phyloP scores from a whole-genome alignment of 1,284 basidiomycete genomes.

The Leccinum subrobustum region DNA sequence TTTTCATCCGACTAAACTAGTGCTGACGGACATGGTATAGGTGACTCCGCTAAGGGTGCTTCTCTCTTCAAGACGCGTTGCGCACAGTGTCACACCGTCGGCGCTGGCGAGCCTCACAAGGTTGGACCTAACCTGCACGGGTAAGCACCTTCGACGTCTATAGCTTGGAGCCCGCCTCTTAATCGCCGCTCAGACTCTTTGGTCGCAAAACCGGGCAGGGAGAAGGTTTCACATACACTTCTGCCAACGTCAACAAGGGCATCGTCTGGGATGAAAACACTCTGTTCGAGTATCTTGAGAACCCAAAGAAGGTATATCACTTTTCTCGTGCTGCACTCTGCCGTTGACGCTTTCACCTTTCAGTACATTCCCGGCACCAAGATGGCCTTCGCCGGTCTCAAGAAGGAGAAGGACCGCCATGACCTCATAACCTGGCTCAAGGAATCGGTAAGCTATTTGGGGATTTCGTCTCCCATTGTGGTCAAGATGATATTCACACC shows the following conservation, averaged over 20 bases:
- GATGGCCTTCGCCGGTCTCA: constrained; percentile 97
- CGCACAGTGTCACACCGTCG: constrained; percentile 95
- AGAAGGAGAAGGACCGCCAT: constrained; percentile 95
- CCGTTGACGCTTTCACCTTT: background rate
- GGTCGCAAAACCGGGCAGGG: constrained; percentile 92
- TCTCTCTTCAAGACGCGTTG: constrained; percentile 95
- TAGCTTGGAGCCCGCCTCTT: background rate
- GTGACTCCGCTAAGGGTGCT: constrained; percentile 89
- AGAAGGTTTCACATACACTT: constrained; percentile 89
- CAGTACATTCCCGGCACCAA: constrained; percentile 95
- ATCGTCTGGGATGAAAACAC: constrained; percentile 84
- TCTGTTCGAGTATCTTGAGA: constrained; percentile 92
- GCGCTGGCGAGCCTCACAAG: constrained; percentile 80
- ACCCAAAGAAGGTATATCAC: constrained; percentile 86
- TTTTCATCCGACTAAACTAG: background rate
- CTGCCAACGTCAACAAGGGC: constrained; percentile 96
- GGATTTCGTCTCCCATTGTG: background rate
- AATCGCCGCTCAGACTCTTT: constrained; percentile 48
- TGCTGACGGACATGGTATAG: constrained; percentile 39
- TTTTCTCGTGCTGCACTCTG: background rate
- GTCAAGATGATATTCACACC: background rate
- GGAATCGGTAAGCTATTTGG: constrained; percentile 51
- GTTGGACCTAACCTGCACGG: constrained; percentile 95
- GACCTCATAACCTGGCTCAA: constrained; percentile 84
- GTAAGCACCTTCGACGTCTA: constrained; percentile 41